Conservation (phyloP, 805 yeast species). For the Zygosaccharomyces rouxii region DNA sequence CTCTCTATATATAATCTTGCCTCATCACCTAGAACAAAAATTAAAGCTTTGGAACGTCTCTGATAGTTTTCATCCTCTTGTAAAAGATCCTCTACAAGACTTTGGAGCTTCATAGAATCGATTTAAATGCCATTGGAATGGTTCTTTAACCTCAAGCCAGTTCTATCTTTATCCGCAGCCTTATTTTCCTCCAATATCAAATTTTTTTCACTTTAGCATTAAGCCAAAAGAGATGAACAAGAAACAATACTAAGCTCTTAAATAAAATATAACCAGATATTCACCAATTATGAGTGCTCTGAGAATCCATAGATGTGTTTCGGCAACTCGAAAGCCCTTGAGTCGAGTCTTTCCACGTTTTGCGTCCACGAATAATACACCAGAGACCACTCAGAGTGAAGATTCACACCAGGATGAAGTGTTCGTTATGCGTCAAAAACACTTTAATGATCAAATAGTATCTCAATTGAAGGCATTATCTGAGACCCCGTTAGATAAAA, state of each 20-base stretch:
- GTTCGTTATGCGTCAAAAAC: constrained; percentile 25
- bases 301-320: not conserved
- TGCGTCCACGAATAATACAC: not conserved
- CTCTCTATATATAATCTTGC: constrained; percentile 27
- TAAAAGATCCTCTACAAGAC: constrained; percentile 10
- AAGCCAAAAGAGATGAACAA: not conserved
- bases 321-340: not conserved
- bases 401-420: constrained; percentile 20
- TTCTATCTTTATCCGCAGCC: not conserved
- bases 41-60: constrained; percentile 14
- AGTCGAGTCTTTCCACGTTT: not conserved
- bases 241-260: not conserved
- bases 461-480: constrained; percentile 17
- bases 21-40: constrained; percentile 27
- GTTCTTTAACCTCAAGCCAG: not conserved
- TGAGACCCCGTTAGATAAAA: constrained; percentile 19
- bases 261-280: not conserved
- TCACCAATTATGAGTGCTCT: not conserved
- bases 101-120: constrained; percentile 5
- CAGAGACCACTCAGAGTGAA: not conserved
- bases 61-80: constrained; percentile 2
- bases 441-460: constrained; percentile 26
- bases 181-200: not conserved
- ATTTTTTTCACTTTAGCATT: not conserved
- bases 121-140: not conserved